Percentiles rank a stretch among this genome's conserved stretches.
phyloP scores from a whole-genome alignment of 148 eudicot species.

The Dianthus caryophyllus region DNA sequence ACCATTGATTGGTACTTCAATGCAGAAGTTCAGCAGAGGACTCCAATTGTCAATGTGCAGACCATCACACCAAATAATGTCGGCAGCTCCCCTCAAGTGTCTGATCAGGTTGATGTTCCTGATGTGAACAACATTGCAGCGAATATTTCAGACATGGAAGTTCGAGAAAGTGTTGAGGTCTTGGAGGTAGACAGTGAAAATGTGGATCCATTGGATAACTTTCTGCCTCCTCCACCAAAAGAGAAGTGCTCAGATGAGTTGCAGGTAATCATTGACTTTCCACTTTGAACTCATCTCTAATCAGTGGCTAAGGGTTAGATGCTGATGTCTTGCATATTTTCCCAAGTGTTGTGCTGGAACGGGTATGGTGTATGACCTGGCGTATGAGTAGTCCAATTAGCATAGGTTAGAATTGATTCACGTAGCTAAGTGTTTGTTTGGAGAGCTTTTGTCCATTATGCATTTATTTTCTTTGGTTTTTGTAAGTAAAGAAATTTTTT shows the following conservation, averaged over 20 bases:
- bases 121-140: slow-evolving; percentile 28
- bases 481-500: no score
- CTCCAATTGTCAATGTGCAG: slow-evolving; percentile 27
- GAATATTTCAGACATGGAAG: slow-evolving; percentile 39
- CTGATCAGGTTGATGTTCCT: slow-evolving; percentile 32
- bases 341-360: no score
- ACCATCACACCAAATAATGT: slow-evolving; percentile 37
- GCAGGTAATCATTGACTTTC: slow-evolving; percentile 43
- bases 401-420: not conserved
- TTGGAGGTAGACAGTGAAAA: slow-evolving; percentile 37
- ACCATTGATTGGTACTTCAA: not conserved
- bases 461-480: no score
- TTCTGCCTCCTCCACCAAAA: slow-evolving; percentile 68
- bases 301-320: not conserved
- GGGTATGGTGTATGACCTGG: no score
- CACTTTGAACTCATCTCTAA: not conserved
- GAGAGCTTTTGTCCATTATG: no score
- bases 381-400: no score
- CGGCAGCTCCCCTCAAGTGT: slow-evolving; percentile 43
- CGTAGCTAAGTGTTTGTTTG: not conserved
- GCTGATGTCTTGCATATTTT: no score
- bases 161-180: slow-evolving; percentile 31
- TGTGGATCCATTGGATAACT: slow-evolving; percentile 51
- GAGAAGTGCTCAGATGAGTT: slow-evolving; percentile 63
- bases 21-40: slow-evolving; percentile 40